A percentile compares a stretch with the other conserved stretches of the same genome.
Conservation (phyloP, 2,329 filamentous ascomycete genomes). For the Pestalotiopsis fici region DNA sequence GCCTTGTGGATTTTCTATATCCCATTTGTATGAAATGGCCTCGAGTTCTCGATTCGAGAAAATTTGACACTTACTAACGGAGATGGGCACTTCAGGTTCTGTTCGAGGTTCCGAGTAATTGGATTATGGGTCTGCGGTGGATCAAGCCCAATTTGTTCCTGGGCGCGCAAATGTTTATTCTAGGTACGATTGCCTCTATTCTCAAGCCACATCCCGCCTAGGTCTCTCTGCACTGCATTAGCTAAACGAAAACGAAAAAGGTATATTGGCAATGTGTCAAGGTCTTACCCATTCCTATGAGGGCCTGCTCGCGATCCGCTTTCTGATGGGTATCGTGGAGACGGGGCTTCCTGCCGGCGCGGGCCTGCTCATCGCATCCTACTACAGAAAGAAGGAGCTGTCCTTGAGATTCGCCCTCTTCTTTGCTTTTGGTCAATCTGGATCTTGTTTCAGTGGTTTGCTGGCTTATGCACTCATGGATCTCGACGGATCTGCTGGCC, state of each 20-base stretch:
- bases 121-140: constrained; percentile 7
- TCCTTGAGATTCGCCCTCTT: constrained; percentile 5
- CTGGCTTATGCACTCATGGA: constrained; percentile 7
- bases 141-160: constrained; percentile 6
- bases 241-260: not conserved
- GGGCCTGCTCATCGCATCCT: constrained; percentile 6
- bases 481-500: not conserved
- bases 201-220: not conserved
- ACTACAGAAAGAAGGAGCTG: constrained; percentile 7
- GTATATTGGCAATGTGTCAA: constrained; percentile 27
- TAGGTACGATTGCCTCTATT: not conserved
- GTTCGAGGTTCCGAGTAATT: constrained; percentile 5
- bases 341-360: constrained; percentile 34
- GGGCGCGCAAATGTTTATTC: constrained; percentile 6
- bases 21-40: constrained; percentile 9
- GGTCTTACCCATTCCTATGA: constrained; percentile 38
- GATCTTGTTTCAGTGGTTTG: constrained; percentile 7
- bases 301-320: constrained; percentile 39
- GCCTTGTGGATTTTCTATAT: constrained; percentile 29
- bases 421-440: constrained; percentile 6
- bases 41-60: not conserved
- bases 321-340: constrained; percentile 35
- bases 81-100: not conserved
- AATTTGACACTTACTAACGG: not conserved
- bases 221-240: too few species aligned